Conservation (phyloP, 768 basidiomycete genomes). For the Pisolithus orientalis region DNA sequence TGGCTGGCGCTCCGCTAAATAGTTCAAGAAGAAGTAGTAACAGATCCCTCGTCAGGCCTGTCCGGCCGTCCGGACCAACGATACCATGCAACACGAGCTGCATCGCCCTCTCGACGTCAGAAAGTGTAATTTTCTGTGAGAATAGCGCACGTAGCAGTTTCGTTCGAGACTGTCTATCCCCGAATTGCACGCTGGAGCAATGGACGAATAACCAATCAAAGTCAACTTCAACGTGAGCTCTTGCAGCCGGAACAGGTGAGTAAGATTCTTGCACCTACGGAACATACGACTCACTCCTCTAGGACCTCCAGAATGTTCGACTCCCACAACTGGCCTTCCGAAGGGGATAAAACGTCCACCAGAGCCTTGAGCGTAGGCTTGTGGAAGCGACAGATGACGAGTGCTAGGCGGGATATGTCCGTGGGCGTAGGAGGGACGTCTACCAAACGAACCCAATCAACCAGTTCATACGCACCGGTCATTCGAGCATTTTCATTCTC, state of each 20-base stretch:
- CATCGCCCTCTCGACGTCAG: slow-evolving; percentile 31
- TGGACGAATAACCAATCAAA: slow-evolving; percentile 47
- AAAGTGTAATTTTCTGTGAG: slow-evolving; percentile 13
- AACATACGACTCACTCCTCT: slow-evolving; percentile 21
- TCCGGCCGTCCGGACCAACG: slow-evolving; percentile 9
- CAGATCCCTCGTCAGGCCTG: slow-evolving; percentile 24
- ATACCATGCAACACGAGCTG: slow-evolving; percentile 35
- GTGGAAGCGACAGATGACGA: slow-evolving; percentile 36
- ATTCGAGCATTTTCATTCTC: slow-evolving; percentile 28
- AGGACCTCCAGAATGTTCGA: slow-evolving; percentile 18
- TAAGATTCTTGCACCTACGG: not conserved
- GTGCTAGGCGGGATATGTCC: slow-evolving; percentile 37
- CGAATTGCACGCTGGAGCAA: slow-evolving; percentile 16
- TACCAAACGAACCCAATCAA: slow-evolving; percentile 58
- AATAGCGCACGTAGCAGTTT: slow-evolving; percentile 34
- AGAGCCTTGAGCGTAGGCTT: slow-evolving; percentile 37
- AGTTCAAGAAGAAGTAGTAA: slow-evolving; percentile 37
- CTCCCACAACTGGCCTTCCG: slow-evolving; percentile 36
- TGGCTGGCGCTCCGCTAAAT: slow-evolving; percentile 20
- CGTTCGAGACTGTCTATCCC: slow-evolving; percentile 16
- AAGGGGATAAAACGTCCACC: slow-evolving; percentile 39
- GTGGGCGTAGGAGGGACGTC: slow-evolving; percentile 26
- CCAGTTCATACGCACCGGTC: slow-evolving; percentile 44
- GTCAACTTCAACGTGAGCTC: slow-evolving; percentile 7
- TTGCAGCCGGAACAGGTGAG: slow-evolving; percentile 2